Conservation (phyloP, 164 flowering plant species). For the Vitis rotundifolia region DNA sequence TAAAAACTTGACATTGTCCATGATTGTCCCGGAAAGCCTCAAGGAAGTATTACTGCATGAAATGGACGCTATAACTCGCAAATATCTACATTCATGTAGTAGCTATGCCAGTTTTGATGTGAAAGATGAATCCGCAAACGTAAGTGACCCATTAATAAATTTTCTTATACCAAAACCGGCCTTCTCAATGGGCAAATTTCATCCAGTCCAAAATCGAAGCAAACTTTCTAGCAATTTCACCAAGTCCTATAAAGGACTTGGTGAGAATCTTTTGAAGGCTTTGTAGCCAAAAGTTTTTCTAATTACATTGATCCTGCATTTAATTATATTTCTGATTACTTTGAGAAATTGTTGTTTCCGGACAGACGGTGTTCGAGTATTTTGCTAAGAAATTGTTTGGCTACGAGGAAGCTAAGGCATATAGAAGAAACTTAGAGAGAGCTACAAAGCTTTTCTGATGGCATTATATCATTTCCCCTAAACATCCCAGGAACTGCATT, state of each 20-base stretch:
- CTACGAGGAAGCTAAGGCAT: not conserved
- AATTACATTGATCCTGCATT: not conserved
- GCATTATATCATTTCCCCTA: slow-evolving; percentile 6
- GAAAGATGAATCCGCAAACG: not conserved
- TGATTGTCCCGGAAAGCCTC: not conserved
- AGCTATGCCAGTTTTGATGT: not conserved
- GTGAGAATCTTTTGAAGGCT: not conserved
- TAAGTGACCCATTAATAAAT: no score
- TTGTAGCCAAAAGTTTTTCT: not conserved
- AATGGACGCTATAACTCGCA: not conserved
- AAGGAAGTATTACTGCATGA: not conserved
- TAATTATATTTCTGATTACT: not conserved
- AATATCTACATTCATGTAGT: not conserved
- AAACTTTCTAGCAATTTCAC: no score
- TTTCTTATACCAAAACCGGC: no score
- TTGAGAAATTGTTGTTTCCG: not conserved
- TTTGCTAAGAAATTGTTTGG: slow-evolving; percentile 1
- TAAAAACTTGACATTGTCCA: not conserved
- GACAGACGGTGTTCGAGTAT: not conserved
- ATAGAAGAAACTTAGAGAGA: not conserved
- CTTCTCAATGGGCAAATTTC: no score
- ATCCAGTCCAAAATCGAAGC: no score
- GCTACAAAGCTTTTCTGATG: not conserved
- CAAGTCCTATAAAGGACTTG: no score
- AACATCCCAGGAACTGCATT: slow-evolving; percentile 8